These are phyloP conservation scores for Alternaria gansuensis DNA, from an alignment of 2,329 filamentous ascomycete genomes.

Conservation along the genomic window DNA sequence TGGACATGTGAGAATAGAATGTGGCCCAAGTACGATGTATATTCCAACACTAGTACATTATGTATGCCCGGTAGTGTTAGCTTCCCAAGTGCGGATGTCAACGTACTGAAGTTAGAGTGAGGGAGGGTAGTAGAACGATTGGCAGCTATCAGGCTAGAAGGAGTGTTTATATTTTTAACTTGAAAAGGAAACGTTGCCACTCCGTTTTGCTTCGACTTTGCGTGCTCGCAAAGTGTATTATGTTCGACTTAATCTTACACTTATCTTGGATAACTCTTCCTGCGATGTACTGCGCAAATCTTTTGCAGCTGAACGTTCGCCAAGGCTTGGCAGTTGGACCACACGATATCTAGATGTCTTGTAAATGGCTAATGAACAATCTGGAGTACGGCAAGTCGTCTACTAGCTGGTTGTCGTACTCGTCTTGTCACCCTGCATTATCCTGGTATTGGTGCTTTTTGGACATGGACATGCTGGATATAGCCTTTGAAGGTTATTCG, in stretches of 20 bases:
- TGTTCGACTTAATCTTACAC: not conserved
- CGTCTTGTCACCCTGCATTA: slow-evolving; percentile 4
- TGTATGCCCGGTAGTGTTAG: not conserved
- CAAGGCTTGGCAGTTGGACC: not conserved
- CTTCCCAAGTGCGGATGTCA: not conserved
- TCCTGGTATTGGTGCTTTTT: not conserved
- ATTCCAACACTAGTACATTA: slow-evolving; percentile 9
- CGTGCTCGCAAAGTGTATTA: not conserved
- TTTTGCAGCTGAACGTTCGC: not conserved
- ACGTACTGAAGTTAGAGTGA: slow-evolving; percentile 11
- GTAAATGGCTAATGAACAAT: not conserved
- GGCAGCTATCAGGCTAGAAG: not conserved
- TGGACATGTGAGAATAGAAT: slow-evolving; percentile 19
- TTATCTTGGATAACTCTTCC: not conserved
- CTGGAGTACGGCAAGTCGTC: not conserved
- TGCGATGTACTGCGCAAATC: not conserved
- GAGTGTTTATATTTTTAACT: not conserved
- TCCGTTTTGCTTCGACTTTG: not conserved
- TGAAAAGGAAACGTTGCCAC: not conserved
- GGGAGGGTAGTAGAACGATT: too few species aligned
- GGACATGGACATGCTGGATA: not conserved
- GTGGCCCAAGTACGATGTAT: slow-evolving; percentile 12
- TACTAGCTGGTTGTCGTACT: slow-evolving; percentile 9
- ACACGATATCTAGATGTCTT: not conserved
- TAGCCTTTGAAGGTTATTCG: not conserved